phyloP scores from a whole-genome alignment of 1,284 basidiomycete genomes.

The Trametes hirsuta region DNA sequence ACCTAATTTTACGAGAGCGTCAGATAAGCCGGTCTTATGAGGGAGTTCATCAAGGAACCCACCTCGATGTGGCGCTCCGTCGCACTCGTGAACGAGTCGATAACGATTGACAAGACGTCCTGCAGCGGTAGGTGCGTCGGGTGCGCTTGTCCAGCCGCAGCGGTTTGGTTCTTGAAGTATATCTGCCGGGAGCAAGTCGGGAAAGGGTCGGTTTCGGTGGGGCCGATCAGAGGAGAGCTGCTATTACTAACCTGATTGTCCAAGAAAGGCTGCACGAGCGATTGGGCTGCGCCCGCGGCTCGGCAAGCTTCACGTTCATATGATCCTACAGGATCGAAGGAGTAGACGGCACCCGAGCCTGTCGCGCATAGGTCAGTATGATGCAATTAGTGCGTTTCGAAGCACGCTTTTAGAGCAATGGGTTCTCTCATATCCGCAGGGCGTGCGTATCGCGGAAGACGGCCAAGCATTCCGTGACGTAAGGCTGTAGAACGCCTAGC shows the following conservation, averaged over 20 bases:
- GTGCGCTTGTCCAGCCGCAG: constrained; percentile 67
- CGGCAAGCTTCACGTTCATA: constrained; percentile 96
- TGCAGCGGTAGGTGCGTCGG: constrained; percentile 81
- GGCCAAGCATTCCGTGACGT: no score
- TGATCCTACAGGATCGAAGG: constrained; percentile 94
- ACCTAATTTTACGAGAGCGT: constrained; percentile 53
- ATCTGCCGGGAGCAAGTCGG: constrained; percentile 69
- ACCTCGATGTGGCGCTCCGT: constrained; percentile 97
- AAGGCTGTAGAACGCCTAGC: not conserved
- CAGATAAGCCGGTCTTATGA: not conserved
- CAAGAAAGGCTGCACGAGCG: constrained; percentile 92
- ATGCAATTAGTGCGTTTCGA: not conserved
- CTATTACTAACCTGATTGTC: constrained; percentile 84
- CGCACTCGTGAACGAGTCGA: constrained; percentile 91
- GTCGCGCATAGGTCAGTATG: constrained; percentile 18
- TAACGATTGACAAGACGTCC: constrained; percentile 83
- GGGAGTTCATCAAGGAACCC: constrained; percentile 17
- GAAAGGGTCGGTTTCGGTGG: constrained; percentile 43
- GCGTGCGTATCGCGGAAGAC: no score
- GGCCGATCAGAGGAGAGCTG: constrained; percentile 3
- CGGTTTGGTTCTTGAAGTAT: constrained; percentile 92
- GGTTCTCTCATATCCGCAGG: no score
- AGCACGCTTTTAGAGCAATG: not conserved
- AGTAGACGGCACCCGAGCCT: constrained; percentile 95
- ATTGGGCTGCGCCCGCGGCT: constrained; percentile 89